phyloP scores from a whole-genome alignment of 352 stramenopile species.

The Halophytophthora batemanensis region DNA sequence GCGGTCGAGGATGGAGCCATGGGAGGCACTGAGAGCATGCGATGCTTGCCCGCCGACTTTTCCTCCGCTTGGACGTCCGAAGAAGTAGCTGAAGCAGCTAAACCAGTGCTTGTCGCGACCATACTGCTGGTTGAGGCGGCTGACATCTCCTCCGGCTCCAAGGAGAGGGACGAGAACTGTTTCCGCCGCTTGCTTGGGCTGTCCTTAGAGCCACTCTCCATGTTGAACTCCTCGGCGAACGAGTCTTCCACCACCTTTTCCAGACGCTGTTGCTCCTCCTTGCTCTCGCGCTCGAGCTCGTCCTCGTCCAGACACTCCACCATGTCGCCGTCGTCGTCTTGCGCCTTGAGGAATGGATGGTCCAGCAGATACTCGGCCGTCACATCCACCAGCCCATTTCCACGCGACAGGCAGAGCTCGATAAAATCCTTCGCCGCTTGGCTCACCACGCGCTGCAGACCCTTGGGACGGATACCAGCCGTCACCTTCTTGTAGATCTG shows the following conservation, averaged over 20 bases:
- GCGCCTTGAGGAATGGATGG: conserved; percentile 74
- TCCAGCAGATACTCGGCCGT: conserved; percentile 75
- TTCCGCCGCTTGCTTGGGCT: conserved; percentile 38
- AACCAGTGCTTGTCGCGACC: conserved; percentile 12
- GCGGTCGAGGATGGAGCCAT: conserved; percentile 12
- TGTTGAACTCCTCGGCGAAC: conserved; percentile 69
- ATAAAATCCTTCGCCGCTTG: conserved; percentile 79
- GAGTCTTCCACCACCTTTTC: conserved; percentile 57
- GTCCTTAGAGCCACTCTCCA: conserved; percentile 70
- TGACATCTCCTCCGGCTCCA: conserved; percentile 52
- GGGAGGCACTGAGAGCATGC: conserved; percentile 30
- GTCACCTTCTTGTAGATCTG: conserved; percentile 93
- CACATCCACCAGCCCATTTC: conserved; percentile 78
- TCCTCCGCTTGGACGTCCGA: conserved; percentile 33
- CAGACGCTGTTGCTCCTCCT: conserved; percentile 41
- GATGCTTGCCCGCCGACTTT: conserved; percentile 45
- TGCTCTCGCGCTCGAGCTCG: conserved; percentile 52
- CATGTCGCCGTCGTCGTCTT: conserved; percentile 80
- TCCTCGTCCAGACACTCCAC: conserved; percentile 71
- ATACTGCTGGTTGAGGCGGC: conserved; percentile 23
- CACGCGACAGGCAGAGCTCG: conserved; percentile 76
- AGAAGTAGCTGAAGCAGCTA: conserved; percentile 11
- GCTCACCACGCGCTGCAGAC: conserved; percentile 69
- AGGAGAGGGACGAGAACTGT: conserved; percentile 50
- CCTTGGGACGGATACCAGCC: conserved; percentile 71